Conservation (phyloP, 768 basidiomycete species). For the Auricularia auricula-judae region DNA sequence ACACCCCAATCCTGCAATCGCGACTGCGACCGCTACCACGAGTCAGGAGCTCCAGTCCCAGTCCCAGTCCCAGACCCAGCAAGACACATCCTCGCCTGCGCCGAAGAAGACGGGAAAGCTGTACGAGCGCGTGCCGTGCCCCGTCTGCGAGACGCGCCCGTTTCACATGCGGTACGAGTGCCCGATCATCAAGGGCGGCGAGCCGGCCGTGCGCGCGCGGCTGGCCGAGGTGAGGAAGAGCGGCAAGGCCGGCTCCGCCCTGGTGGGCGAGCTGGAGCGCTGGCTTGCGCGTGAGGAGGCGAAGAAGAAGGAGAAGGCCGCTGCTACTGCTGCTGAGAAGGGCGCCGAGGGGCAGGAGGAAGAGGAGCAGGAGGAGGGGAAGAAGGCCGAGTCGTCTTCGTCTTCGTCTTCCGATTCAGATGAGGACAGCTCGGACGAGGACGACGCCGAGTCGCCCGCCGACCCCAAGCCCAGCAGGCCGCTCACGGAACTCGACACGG, state of each 20-base stretch:
- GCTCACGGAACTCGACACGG: conserved; percentile 5
- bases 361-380: not conserved
- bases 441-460: not conserved
- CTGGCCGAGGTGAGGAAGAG: conserved; percentile 30
- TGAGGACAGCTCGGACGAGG: not conserved
- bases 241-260: conserved; percentile 10
- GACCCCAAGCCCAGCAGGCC: too few species aligned
- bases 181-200: conserved; percentile 34
- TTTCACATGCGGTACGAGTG: conserved; percentile 41
- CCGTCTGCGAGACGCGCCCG: conserved; percentile 33
- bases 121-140: conserved; percentile 19
- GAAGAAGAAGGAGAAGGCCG: conserved; percentile 16
- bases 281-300: conserved; percentile 16
- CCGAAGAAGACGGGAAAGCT: not conserved
- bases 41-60: too few species aligned
- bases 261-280: conserved; percentile 33
- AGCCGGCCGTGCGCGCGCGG: conserved; percentile 32
- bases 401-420: not conserved
- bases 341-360: not conserved
- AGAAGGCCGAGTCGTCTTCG: not conserved
- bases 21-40: too few species aligned
- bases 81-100: not conserved
- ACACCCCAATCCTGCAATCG: too few species aligned
- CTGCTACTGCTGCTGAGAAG: conserved; percentile 4
- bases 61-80: not conserved